Conservation (phyloP, 108 stramenopile genomes). For the Cyclotella distinguenda region DNA sequence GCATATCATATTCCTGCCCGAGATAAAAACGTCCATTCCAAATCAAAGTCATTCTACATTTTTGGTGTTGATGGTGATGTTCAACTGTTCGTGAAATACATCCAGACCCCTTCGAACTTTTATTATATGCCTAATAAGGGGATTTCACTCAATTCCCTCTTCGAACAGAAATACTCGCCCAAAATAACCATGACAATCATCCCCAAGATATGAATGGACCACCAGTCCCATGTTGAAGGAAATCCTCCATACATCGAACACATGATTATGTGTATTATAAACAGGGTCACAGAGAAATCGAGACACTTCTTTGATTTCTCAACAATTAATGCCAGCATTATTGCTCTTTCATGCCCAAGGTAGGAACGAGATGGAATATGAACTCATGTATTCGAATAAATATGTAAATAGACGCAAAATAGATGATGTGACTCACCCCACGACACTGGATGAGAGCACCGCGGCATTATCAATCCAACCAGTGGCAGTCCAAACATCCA, state of each 20-base stretch:
- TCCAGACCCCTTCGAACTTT: too few species aligned
- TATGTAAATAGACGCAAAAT: too few species aligned
- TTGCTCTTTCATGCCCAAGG: constrained; percentile 26
- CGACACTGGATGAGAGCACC: constrained; percentile 54
- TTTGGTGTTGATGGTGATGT: too few species aligned
- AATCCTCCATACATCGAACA: constrained; percentile 65
- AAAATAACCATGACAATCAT: constrained; percentile 76
- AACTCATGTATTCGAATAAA: too few species aligned
- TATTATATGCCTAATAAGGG: constrained; percentile 56
- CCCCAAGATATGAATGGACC: constrained; percentile 75
- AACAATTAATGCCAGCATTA: constrained; percentile 58
- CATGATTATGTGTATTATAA: constrained; percentile 66
- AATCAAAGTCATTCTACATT: too few species aligned
- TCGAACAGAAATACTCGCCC: constrained; percentile 81
- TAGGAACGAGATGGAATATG: background rate
- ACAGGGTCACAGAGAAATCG: constrained; percentile 80
- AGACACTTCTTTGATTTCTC: constrained; percentile 82
- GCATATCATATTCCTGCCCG: too few species aligned
- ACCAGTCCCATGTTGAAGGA: constrained; percentile 79
- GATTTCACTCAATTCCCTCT: constrained; percentile 77
- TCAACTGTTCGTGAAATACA: too few species aligned
- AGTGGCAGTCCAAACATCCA: constrained; percentile 55
- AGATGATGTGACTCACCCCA: constrained; percentile 38
- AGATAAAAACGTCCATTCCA: too few species aligned
- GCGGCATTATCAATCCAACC: constrained; percentile 76